These are phyloP conservation scores for Colletotrichum nymphaeae DNA, from an alignment of 2,329 filamentous ascomycete species.

Conservation along the genomic window DNA sequence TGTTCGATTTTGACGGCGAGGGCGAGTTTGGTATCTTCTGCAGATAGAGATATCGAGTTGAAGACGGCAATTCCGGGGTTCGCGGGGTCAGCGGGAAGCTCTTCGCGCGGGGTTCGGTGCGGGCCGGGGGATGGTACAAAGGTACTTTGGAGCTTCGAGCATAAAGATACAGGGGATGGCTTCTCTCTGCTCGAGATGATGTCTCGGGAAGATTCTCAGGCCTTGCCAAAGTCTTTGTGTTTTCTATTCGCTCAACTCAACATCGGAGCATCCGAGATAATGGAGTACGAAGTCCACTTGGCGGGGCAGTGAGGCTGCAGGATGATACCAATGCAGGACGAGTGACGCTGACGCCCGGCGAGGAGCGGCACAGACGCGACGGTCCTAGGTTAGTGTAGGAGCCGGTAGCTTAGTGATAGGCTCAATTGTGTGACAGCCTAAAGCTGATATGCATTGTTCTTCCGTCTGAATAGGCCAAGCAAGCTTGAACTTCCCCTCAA, in stretches of 20 bases:
- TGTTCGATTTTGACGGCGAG: neutral
- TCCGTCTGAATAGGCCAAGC: neutral
- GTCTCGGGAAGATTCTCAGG: neutral
- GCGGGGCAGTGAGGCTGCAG: conserved; percentile 26
- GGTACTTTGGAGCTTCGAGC: neutral
- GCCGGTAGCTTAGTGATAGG: conserved; percentile 3
- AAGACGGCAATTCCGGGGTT: conserved; percentile 1
- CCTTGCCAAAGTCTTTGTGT: neutral
- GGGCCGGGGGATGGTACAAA: conserved; percentile 10
- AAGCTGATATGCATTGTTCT: conserved; percentile 15
- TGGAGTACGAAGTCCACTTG: neutral
- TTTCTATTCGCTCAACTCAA: neutral
- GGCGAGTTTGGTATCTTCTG: neutral
- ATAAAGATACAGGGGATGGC: neutral
- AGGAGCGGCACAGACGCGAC: conserved; percentile 22
- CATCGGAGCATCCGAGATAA: neutral
- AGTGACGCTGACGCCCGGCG: conserved; percentile 21
- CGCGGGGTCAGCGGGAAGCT: conserved; percentile 14
- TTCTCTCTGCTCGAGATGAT: neutral
- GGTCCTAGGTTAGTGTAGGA: conserved; percentile 13
- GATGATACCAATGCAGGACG: conserved; percentile 2
- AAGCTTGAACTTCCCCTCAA: conserved; percentile 10
- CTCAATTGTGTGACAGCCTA: conserved; percentile 29
- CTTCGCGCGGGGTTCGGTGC: conserved; percentile 28
- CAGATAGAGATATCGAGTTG: neutral